These are phyloP conservation scores for Eucalyptus sideroxylon DNA, from an alignment of 345 rosid species.

Conservation along the genomic window DNA sequence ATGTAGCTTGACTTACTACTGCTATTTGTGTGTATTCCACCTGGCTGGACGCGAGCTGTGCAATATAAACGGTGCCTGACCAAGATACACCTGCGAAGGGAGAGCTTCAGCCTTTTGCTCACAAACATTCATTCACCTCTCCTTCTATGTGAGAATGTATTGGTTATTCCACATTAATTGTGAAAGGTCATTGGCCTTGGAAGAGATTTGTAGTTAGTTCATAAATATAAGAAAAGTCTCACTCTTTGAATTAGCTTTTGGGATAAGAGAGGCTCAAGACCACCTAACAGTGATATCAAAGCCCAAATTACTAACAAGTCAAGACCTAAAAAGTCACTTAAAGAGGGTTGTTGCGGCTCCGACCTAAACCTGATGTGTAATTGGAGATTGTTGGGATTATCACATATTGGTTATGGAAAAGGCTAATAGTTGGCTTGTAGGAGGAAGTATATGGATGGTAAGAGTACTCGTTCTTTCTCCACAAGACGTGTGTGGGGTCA, in stretches of 20 bases:
- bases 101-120: neutral
- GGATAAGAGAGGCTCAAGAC: too few species aligned
- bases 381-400: too few species aligned
- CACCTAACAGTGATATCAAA: too few species aligned
- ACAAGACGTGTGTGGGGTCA: neutral
- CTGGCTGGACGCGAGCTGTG: neutral
- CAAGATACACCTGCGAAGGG: neutral
- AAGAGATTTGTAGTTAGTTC: too few species aligned
- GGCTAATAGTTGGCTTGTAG: too few species aligned
- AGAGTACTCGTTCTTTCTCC: neutral
- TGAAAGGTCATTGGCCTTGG: too few species aligned
- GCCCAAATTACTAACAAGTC: too few species aligned
- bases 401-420: too few species aligned
- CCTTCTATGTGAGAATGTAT: neutral
- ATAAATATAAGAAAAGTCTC: accelerated
- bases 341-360: too few species aligned
- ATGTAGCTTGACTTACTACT: neutral
- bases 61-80: neutral
- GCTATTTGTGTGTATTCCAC: neutral
- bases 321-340: too few species aligned
- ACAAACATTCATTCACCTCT: neutral
- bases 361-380: accelerated
- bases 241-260: too few species aligned
- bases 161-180: too few species aligned
- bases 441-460: neutral